Base-by-base conservation (phyloP, 768 basidiomycete genomes). In the Arthromyces matolae region DNA sequence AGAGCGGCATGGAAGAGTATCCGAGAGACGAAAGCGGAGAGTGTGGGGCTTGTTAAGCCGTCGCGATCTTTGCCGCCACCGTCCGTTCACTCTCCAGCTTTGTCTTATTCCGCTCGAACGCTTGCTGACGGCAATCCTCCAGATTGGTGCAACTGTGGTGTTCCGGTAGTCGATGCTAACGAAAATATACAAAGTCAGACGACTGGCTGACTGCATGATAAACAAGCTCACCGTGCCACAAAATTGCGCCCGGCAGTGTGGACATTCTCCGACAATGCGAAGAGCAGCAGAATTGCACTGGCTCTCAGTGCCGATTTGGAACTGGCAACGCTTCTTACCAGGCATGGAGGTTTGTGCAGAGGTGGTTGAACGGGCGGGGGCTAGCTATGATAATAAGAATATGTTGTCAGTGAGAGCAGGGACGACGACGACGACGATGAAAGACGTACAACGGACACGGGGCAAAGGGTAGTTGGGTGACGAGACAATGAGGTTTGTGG, bases 61-160 rank as follows among this genome's bases (percentile, higher is more conserved):
- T 84, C 49, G 85, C 84, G 78, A 93, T 84, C 83, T 92, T 93
- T 62, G 86, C 72, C 27, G 84, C 84, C 28, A 89, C 84, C 16
- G 91, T 93, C 68, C 86, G 82, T 69, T 93, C 91, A 57, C 83
- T 83, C 76, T 92, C 90, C 49, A 93, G 71, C 71, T 89, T 89
- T 43, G 71, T 76, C 80, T 93, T 92, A 75, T 93, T 93, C 61
- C 80, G 77, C 55, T 90, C 82, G 62, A 92, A 93, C 16, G 91
- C 91, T 66, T 89, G 85, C 65, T 90, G 86, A 53, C 85, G 75
- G 70, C 91, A 93, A 65, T 84, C 84, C 62, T 88, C 84, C 52
- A 94, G 71, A 52, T 91, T 86, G 55, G 80, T 78, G 71, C 91
- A 94, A 46, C 78, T 77, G 65, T 94, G 91, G 57, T 89, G 88